Percentiles rank a stretch among this genome's conserved stretches.
phyloP scores from a whole-genome alignment of 2,329 filamentous ascomycete genomes.

The Colletotrichum brevisporum region DNA sequence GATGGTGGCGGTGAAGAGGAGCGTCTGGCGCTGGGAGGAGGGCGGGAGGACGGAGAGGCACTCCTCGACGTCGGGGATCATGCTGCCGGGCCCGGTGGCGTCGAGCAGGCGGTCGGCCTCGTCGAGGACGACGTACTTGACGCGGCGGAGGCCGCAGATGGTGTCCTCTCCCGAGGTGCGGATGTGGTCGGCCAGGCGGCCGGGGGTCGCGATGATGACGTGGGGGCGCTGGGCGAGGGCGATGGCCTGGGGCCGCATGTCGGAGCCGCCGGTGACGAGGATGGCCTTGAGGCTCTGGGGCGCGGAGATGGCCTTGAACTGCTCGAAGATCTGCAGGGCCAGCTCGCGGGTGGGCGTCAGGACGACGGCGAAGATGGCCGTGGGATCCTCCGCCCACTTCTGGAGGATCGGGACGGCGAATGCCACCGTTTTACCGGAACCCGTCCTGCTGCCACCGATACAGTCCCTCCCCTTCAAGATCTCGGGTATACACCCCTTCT shows the following conservation, averaged over 20 bases:
- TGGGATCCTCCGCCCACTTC: constrained; percentile 92
- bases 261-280: constrained; percentile 91
- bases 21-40: constrained; percentile 85
- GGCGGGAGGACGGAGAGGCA: constrained; percentile 87
- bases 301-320: constrained; percentile 92
- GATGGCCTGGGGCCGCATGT: constrained; percentile 93
- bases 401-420: constrained; percentile 96
- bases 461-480: constrained; percentile 93
- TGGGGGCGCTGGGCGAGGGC: constrained; percentile 87
- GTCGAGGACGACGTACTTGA: constrained; percentile 91
- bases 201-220: constrained; percentile 93
- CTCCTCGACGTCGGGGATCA: constrained; percentile 94
- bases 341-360: constrained; percentile 93
- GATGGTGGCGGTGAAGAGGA: constrained; percentile 96
- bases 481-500: constrained; percentile 91
- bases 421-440: constrained; percentile 96
- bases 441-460: constrained; percentile 93
- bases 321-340: constrained; percentile 95
- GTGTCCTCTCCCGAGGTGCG: constrained; percentile 93
- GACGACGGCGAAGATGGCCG: constrained; percentile 90
- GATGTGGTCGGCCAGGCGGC: constrained; percentile 93
- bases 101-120: constrained; percentile 93
- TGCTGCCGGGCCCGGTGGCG: constrained; percentile 80
- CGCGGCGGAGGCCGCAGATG: constrained; percentile 82
- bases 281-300: constrained; percentile 89